Percentiles rank a stretch among this genome's conserved stretches.
Conservation (phyloP, 192 early-diverging fungal genomes). For the Coemansia sp. region DNA sequence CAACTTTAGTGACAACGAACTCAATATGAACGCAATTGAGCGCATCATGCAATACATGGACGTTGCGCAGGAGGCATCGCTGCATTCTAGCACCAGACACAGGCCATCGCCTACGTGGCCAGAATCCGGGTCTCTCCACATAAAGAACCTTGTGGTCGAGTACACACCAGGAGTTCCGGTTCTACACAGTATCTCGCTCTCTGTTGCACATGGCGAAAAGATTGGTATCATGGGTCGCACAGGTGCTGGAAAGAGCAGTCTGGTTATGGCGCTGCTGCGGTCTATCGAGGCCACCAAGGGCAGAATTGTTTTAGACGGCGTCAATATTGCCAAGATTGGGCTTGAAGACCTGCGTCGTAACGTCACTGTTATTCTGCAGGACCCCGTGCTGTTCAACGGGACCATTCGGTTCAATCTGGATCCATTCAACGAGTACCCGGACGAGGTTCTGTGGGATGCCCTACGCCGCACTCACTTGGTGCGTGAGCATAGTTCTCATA, state of each 20-base stretch:
- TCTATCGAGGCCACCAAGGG: conserved; percentile 72
- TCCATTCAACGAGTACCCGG: conserved; percentile 74
- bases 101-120: conserved; percentile 66
- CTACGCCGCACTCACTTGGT: conserved; percentile 17
- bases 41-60: conserved; percentile 78
- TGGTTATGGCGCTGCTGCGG: conserved; percentile 73
- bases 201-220: conserved; percentile 44
- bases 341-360: conserved; percentile 69
- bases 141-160: conserved; percentile 70
- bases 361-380: conserved; percentile 82
- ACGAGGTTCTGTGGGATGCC: conserved; percentile 59
- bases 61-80: conserved; percentile 76
- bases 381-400: conserved; percentile 52
- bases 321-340: conserved; percentile 71
- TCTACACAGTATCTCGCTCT: conserved; percentile 62
- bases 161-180: conserved; percentile 76
- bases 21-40: conserved; percentile 85
- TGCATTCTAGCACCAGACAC: conserved; percentile 54
- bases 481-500: conserved; percentile 4
- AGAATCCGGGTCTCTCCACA: conserved; percentile 63
- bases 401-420: conserved; percentile 80
- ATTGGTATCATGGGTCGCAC: conserved; percentile 57
- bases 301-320: conserved; percentile 69
- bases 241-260: conserved; percentile 71
- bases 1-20: conserved; percentile 74